These are phyloP conservation scores for Spathaspora passalidarum DNA, from an alignment of 805 yeast genomes.

Conservation along the genomic window DNA sequence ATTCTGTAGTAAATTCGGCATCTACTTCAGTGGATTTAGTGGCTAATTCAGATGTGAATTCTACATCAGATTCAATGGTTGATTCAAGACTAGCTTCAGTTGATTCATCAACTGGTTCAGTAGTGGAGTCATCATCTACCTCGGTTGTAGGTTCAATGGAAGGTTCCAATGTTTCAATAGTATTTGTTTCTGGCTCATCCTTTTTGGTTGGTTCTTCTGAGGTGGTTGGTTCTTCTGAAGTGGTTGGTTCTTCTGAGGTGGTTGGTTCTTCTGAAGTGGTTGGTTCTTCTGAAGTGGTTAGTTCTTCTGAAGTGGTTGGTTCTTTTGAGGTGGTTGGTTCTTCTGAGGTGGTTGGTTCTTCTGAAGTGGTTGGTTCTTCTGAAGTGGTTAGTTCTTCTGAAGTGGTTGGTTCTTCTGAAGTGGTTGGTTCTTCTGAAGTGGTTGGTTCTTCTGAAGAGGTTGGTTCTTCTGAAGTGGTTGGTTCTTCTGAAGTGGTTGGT, in stretches of 20 bases:
- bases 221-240: no score
- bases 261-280: not conserved
- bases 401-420: constrained; percentile 2
- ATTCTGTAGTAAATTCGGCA: no score
- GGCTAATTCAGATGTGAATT: no score
- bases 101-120: no score
- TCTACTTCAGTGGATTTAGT: no score
- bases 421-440: not conserved
- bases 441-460: not conserved
- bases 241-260: not conserved
- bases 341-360: constrained; percentile 1
- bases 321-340: not conserved
- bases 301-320: not conserved
- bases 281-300: not conserved
- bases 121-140: not conserved
- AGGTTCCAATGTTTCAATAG: not conserved
- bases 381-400: not conserved
- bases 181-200: no score
- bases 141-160: not conserved
- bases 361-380: constrained; percentile 1
- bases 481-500: not conserved
- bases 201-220: no score
- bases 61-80: no score
- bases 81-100: no score
- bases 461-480: not conserved